phyloP scores from a whole-genome alignment of 495 filamentous ascomycete genomes.

The Tetracladium marchalianum region DNA sequence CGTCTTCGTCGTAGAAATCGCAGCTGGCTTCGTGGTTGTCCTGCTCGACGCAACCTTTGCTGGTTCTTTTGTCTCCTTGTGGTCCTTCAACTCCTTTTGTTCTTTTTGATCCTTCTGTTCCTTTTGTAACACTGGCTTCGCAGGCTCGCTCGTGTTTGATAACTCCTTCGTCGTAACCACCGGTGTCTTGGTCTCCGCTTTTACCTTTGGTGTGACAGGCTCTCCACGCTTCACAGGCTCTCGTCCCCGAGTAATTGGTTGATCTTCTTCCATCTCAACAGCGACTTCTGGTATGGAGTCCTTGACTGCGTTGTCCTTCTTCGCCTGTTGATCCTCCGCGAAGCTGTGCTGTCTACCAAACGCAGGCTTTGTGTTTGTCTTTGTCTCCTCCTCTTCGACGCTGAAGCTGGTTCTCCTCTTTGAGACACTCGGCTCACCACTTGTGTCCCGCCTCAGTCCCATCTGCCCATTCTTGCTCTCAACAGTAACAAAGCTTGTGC shows the following conservation, averaged over 20 bases:
- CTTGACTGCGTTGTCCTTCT: constrained; percentile 7
- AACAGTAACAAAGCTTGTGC: constrained; percentile 76
- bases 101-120: constrained; percentile 18
- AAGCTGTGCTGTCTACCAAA: too few species aligned
- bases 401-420: constrained; percentile 19
- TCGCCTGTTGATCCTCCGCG: constrained; percentile 10
- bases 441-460: constrained; percentile 16
- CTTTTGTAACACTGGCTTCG: constrained; percentile 15
- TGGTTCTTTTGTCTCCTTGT: constrained; percentile 10
- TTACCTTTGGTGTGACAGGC: not conserved
- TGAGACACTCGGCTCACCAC: constrained; percentile 14
- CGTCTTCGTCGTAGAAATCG: constrained; percentile 29
- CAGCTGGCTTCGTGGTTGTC: constrained; percentile 31
- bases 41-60: constrained; percentile 21
- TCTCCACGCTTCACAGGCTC: not conserved
- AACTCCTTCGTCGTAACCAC: constrained; percentile 2
- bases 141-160: constrained; percentile 13
- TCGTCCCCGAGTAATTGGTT: constrained; percentile 1
- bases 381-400: constrained; percentile 13
- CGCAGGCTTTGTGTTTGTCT: constrained; percentile 1
- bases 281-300: constrained; percentile 16
- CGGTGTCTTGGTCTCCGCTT: constrained; percentile 9
- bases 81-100: constrained; percentile 16
- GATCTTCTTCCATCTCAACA: constrained; percentile 15
- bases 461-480: constrained; percentile 43